Evolutionary conservation across 164 flowering plant species (phyloP), one percentile per base, ranked within the genome.

Genomic region (Vitis labrusca): DNA sequence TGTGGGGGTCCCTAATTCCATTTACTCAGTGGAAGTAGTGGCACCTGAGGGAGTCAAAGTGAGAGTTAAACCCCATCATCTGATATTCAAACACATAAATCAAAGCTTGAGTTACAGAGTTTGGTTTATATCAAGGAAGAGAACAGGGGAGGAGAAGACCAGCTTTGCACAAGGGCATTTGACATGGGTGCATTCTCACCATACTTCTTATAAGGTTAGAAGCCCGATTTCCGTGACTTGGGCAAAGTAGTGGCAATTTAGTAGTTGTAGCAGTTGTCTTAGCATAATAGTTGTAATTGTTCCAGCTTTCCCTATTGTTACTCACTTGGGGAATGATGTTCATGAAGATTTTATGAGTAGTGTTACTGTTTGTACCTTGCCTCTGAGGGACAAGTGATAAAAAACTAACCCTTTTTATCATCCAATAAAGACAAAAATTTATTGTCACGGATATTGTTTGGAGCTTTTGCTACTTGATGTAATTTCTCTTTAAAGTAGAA

Each of bases 161-260:
- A 69, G 64, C 68, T 78, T 69, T 66, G 83, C 78, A 64, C 80
- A 91, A 78, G 97, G 98, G 61, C 80, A 89, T 23, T 67, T 94
- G 82, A 81, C 86, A 58, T 94, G 98, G 98, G 76, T 85, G 53
- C 78, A 86, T 70, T 68, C 77, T 37, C 72, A 53, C 9, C 62
- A 71, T 30, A 71, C 72, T n/a, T 47, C 63, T 47, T 70, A 85
- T 73, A 82, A 81, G 79, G 91, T 91, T 53, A 82, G 86, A 75
- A 94, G 98, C 74, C 91, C 98, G 16, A 77, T 94, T 58, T 85
- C 93, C 50, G 92, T 91, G 63, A 88, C 94, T 73, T 91, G 96
- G 97, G 77, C 79, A 68, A 61, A 72, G 15, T 65, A 71, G 71
- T 64, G 83, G 63, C 48, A 23, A 17, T 3, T 30, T 16, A 69